Evolutionary conservation across 139 green algal genomes (phyloP).

Genomic region (Chlamydomonas sphaeroides): DNA sequence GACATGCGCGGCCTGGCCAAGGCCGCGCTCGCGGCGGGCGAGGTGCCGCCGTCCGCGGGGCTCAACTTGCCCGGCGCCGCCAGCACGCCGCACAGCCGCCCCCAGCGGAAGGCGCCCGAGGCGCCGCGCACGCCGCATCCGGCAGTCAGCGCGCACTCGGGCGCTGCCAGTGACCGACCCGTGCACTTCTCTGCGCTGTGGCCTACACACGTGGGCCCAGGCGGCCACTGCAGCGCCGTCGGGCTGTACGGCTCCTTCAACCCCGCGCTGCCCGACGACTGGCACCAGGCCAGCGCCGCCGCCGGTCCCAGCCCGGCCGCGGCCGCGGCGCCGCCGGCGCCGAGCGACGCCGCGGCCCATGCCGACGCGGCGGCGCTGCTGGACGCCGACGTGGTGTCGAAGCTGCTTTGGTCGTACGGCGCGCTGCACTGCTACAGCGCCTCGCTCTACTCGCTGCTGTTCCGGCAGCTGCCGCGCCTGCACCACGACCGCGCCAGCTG

Average conservation of each 20-base stretch:
- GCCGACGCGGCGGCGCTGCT: background rate
- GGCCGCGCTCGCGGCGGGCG: too few relatives aligned
- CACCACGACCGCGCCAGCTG: background rate
- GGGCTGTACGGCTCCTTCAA: constrained; percentile 1
- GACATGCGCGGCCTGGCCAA: too few relatives aligned
- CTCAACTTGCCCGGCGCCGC: too few relatives aligned
- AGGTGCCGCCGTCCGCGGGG: too few relatives aligned
- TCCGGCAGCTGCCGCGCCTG: constrained; percentile 30
- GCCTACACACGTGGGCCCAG: constrained; percentile 15
- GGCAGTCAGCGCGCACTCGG: too few relatives aligned
- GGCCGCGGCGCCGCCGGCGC: too few relatives aligned
- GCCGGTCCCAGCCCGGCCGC: background rate
- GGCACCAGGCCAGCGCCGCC: background rate
- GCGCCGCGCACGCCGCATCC: too few relatives aligned
- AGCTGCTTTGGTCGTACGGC: constrained; percentile 23
- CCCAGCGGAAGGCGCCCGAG: too few relatives aligned
- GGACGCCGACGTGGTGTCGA: constrained; percentile 24
- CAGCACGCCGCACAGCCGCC: too few relatives aligned
- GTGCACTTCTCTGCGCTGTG: constrained; percentile 2
- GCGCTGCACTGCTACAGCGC: constrained; percentile 31
- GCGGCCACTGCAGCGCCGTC: background rate
- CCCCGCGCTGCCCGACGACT: constrained; percentile 17
- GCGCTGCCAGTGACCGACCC: too few relatives aligned
- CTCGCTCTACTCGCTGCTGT: constrained; percentile 30
- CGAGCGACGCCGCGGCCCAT: too few relatives aligned